Percentiles rank a stretch among this genome's conserved stretches.
These are phyloP conservation scores for Plasmodium fragile DNA, from an alignment of 169 alveolate species.

Conservation along the genomic window DNA sequence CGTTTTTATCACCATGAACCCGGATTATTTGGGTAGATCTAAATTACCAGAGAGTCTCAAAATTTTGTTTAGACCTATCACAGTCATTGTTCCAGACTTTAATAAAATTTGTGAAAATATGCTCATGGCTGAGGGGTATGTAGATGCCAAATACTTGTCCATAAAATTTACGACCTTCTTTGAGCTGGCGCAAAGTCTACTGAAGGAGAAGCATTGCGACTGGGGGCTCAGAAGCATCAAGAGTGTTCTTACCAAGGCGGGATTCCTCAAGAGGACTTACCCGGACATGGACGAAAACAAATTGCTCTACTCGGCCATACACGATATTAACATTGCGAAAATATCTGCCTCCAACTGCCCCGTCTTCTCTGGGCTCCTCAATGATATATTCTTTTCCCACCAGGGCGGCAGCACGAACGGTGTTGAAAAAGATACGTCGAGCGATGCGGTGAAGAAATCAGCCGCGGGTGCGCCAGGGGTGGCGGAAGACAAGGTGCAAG, in stretches of 20 bases:
- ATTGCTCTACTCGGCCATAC: slow-evolving; percentile 83
- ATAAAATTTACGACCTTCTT: slow-evolving; percentile 95
- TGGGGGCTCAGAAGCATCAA: slow-evolving; percentile 98
- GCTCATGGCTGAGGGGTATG: slow-evolving; percentile 98
- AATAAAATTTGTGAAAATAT: slow-evolving; percentile 96
- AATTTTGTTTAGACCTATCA: slow-evolving; percentile 96
- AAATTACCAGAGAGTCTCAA: slow-evolving; percentile 97
- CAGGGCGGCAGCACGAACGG: slow-evolving; percentile 84
- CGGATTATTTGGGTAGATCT: slow-evolving; percentile 96
- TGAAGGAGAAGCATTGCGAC: slow-evolving; percentile 95
- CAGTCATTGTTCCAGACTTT: slow-evolving; percentile 97
- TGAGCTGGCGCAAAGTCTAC: slow-evolving; percentile 92
- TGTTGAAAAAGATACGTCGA: neutral
- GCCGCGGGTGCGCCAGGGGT: neutral
- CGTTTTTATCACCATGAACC: slow-evolving; percentile 97
- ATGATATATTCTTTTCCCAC: slow-evolving; percentile 95
- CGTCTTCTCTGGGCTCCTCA: slow-evolving; percentile 88
- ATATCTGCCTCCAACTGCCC: slow-evolving; percentile 81
- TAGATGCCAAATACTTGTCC: slow-evolving; percentile 94
- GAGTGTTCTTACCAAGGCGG: slow-evolving; percentile 97
- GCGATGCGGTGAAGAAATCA: neutral
- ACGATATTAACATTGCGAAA: slow-evolving; percentile 86
- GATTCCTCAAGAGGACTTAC: slow-evolving; percentile 95
- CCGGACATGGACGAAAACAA: slow-evolving; percentile 94
- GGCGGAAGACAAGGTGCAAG: neutral